Conservation (phyloP, 306 rosid genomes). For the Notholithocarpus densiflorus region DNA sequence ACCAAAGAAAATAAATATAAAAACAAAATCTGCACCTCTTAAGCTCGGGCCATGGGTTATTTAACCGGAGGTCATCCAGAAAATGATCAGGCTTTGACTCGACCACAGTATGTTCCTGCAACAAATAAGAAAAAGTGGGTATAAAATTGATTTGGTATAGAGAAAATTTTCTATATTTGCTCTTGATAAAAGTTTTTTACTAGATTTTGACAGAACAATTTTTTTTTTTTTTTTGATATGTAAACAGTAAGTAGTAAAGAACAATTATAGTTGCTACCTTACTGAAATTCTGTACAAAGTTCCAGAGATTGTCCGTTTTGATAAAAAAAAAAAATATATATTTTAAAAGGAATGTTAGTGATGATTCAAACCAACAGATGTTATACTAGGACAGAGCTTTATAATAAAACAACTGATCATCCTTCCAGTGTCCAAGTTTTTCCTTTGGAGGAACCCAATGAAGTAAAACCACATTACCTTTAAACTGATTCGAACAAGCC, state of each 20-base stretch:
- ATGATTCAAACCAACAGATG: constrained; percentile 5
- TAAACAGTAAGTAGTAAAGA: neutral
- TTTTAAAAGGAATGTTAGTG: neutral
- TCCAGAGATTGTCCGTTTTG: neutral
- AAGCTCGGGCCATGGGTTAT: constrained; percentile 98
- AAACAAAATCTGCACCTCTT: constrained; percentile 48
- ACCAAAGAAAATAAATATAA: constrained; percentile 11
- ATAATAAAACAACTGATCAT: neutral
- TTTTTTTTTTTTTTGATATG: neutral
- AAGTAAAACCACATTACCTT: constrained; percentile 48
- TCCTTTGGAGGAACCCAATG: neutral
- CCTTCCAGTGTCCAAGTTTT: neutral
- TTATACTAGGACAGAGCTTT: neutral
- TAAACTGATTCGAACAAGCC: constrained; percentile 85
- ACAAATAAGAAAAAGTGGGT: constrained; percentile 22
- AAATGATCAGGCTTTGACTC: constrained; percentile 99
- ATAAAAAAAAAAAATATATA: constrained; percentile 6
- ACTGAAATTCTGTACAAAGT: neutral
- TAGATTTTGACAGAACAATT: constrained; percentile 4
- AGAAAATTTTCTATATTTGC: constrained; percentile 10
- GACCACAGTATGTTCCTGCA: constrained; percentile 88
- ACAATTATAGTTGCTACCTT: constrained; percentile 1
- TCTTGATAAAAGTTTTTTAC: neutral
- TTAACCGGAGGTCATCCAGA: constrained; percentile 91
- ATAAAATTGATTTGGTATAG: constrained; percentile 18